A percentile compares a stretch with the other conserved stretches of the same genome.
Evolutionary conservation across 495 filamentous ascomycete genomes (phyloP).

Genomic region (Tuber aestivum): DNA sequence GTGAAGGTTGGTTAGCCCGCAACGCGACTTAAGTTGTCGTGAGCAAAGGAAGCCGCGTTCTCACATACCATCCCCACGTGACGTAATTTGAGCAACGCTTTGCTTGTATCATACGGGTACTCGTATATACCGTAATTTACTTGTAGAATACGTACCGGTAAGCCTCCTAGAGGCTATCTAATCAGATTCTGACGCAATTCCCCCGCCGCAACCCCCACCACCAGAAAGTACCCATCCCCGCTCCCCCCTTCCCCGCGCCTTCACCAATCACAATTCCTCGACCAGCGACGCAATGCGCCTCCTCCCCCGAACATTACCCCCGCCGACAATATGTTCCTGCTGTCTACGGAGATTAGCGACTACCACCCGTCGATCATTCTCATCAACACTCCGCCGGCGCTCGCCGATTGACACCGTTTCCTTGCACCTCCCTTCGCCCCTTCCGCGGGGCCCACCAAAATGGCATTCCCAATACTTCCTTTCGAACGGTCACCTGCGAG

Average conservation of each 20-base stretch:
- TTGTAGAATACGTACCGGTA: too few species aligned
- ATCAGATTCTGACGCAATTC: neutral
- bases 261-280: neutral
- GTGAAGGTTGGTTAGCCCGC: neutral
- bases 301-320: slow-evolving; percentile 10
- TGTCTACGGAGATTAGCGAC: slow-evolving; percentile 19
- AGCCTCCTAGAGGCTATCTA: neutral
- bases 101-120: too few species aligned
- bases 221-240: neutral
- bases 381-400: neutral
- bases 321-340: slow-evolving; percentile 21
- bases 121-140: too few species aligned
- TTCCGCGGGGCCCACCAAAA: neutral
- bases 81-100: neutral
- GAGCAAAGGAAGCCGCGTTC: neutral
- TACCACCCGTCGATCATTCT: neutral
- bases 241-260: neutral
- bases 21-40: too few species aligned
- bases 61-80: neutral
- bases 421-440: neutral
- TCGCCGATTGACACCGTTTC: slow-evolving; percentile 4
- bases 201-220: neutral
- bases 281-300: slow-evolving; percentile 18
- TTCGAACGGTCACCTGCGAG: slow-evolving; percentile 25
- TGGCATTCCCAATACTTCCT: slow-evolving; percentile 36